Base-by-base conservation (phyloP, 176 grass and related monocot species). In the Ensete ventricosum region DNA sequence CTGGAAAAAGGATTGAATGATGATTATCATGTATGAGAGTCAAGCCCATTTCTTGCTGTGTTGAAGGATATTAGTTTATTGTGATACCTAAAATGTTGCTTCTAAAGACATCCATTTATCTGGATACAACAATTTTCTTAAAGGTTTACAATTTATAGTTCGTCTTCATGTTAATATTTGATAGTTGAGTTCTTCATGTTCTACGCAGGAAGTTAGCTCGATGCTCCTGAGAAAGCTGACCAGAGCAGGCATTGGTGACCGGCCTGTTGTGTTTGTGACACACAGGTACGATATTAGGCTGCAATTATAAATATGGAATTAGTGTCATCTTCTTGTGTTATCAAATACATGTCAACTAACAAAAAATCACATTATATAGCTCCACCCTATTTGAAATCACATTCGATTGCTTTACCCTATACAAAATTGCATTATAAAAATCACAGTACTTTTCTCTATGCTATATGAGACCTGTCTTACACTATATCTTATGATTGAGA, bases 181-280 rank as follows among this genome's bases (percentile, higher is more conserved):
- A 62, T 62, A 22, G 16, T 57, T 66, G 14, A 76, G 22, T 14
- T 69, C 14, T 69, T n/a, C 9, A 64, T 72, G 49, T 23, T 64
- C 14, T 84, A 14, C 79, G 50, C 86, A 98, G 94, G 94, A 98
- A 82, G 94, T 98, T 76, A 91, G 94, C 76, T 93, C 88, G 77
- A 89, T 93, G 94, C 81, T 98, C 53, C 64, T 98, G 54, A 89
- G 88, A 80, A 98, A 86, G 72, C 70, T 98, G 77, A 76, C 85
- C 76, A 75, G 81, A 81, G 90, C 94, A 73, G 90, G 90, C 64
- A 89, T 98, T 55, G 94, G 94, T 69, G 87, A 68, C 55, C 81
- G 90, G 23, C 94, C 94, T 81, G 88, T 93, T 87, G 81, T 98
- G 22, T 98, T 98, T 87, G 90, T 98, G 55, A 91, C 94, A 57